Base-by-base conservation (phyloP, 192 early-diverging fungal genomes). In the Coemansia sp. region DNA sequence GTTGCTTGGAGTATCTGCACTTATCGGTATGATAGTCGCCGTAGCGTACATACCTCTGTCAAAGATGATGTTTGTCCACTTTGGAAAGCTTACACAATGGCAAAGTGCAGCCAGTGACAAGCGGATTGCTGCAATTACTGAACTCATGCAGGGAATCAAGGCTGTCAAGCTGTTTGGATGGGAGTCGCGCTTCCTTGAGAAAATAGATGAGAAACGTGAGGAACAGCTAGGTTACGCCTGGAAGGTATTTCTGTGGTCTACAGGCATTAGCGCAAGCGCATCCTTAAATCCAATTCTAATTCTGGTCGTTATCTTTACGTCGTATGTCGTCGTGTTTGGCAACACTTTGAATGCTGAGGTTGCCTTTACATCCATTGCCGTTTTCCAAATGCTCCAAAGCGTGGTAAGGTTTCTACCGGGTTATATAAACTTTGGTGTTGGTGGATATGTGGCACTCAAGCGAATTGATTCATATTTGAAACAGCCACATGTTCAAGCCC, bases 401-500 rank as follows among this genome's bases (percentile, higher is more conserved):
- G 84, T 87, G 12, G 82, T 92, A 34, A 88, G 89, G 62, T 71
- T 78, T 48, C 69, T 89, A 15, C 88, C 89, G 0, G 81, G 85
- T 39, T 71, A 85, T 18, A 82, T 91, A 58, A 73, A 83, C 56
- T 83, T 68, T 61, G 65, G 88, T 26, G 70, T 88, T 44, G 83
- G 85, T 64, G 84, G 84, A 39, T 84, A 81, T 35, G 90, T 92
- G 56, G 89, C 90, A 48, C 55, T 92, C 23, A 71, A 68, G n/a
- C 90, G 92, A 38, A 86, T 98, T 45, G 86, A 89, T 53, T 75
- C 79, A 26, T 98, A 92, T 67, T 78, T 98, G 65, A 75, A 69
- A 1, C 90, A 95, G 67, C 74, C 86, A 2, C 90, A 95, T 52
- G 67, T 93, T 34, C 83, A 87, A 69, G 77, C 67, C 43, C 78